These are phyloP conservation scores for Tulasnella sp. DNA, from an alignment of 768 basidiomycete genomes.

Conservation along the genomic window DNA sequence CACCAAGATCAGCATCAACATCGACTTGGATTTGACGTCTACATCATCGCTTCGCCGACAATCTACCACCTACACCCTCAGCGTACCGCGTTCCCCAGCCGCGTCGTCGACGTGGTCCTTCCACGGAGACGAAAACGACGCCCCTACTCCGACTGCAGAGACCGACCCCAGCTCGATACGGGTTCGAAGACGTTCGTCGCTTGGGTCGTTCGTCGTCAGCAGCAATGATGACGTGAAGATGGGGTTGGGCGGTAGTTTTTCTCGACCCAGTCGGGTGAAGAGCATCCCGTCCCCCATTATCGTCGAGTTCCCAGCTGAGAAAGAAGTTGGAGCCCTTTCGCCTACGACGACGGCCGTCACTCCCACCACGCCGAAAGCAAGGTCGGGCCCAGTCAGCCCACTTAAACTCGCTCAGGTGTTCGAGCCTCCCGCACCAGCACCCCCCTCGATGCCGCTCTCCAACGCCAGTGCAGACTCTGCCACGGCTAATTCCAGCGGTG, in stretches of 20 bases:
- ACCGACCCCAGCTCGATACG: background rate
- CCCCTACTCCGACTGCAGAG: background rate
- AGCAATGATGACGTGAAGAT: background rate
- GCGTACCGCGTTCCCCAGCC: background rate
- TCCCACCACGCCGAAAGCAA: background rate
- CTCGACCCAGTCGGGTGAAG: background rate
- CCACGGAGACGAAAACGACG: background rate
- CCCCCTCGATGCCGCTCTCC: too few species aligned
- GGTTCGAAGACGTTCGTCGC: background rate
- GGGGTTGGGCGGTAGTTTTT: background rate
- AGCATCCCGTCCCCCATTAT: background rate
- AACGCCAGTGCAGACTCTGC: too few species aligned
- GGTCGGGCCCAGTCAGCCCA: background rate
- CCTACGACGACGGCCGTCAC: background rate
- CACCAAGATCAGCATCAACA: background rate
- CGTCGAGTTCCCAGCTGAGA: background rate
- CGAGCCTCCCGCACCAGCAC: too few species aligned
- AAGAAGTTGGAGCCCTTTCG: background rate
- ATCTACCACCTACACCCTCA: background rate
- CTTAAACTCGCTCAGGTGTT: background rate
- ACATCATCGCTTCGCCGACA: background rate
- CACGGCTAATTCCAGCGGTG: too few species aligned
- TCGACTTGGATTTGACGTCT: background rate
- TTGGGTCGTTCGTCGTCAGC: background rate
- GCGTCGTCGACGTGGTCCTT: background rate